These are phyloP conservation scores for Fragosphaeria purpurea DNA, from an alignment of 2,329 filamentous ascomycete genomes.

Conservation along the genomic window DNA sequence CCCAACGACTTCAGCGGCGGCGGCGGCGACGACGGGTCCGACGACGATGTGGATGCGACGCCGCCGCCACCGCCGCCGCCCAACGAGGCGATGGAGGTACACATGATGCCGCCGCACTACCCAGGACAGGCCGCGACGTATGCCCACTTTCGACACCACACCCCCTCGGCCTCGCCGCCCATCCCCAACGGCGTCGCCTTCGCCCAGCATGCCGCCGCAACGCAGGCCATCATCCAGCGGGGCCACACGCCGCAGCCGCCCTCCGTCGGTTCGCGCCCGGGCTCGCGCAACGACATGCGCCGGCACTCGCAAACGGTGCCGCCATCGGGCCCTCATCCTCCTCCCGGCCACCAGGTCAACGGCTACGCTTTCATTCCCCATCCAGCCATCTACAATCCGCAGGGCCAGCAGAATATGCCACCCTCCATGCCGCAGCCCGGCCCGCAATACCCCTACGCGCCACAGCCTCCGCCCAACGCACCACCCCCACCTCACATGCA, in stretches of 20 bases:
- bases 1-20: conserved; percentile 84
- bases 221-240: conserved; percentile 39
- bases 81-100: conserved; percentile 47
- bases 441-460: conserved; percentile 28
- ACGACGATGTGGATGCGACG: conserved; percentile 64
- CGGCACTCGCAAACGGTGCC: conserved; percentile 65
- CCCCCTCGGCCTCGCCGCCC: conserved; percentile 79
- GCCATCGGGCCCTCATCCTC: conserved; percentile 34
- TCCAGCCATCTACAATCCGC: conserved; percentile 73
- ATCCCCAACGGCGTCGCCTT: conserved; percentile 68
- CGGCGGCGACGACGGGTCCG: conserved; percentile 69
- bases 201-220: conserved; percentile 36
- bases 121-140: conserved; percentile 57
- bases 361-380: conserved; percentile 80
- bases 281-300: conserved; percentile 70
- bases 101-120: conserved; percentile 61
- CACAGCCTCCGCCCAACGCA: conserved; percentile 17
- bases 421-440: conserved; percentile 28
- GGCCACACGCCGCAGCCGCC: conserved; percentile 79
- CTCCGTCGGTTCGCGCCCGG: conserved; percentile 61
- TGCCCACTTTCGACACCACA: conserved; percentile 70
- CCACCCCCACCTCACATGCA: conserved; percentile 43
- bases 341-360: conserved; percentile 33
- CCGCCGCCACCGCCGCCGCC: conserved; percentile 61
- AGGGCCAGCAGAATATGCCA: conserved; percentile 30